Evolutionary conservation across 2,329 filamentous ascomycete genomes (phyloP), one percentile per base, ranked within the genome.

Genomic region (Alternaria sp.): DNA sequence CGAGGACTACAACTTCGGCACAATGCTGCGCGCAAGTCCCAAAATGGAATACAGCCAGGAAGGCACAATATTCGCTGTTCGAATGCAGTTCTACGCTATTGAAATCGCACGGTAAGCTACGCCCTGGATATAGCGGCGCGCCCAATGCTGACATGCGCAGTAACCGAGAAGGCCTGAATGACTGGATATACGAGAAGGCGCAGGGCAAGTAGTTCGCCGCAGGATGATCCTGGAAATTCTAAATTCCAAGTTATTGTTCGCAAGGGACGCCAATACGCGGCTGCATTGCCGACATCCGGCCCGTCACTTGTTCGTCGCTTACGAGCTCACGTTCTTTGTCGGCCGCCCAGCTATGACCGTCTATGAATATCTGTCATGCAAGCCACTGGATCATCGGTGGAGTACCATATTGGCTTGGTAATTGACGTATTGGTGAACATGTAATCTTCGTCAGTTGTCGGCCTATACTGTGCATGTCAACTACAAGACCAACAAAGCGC

Each of bases 1-100:
- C n/a, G 91, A 96, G 67, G 96, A 99, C 82, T 99, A 90, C 86
- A 99, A 97, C 85, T 99, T 97, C 81, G 96, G 96, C 59, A 97
- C 96, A 32, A 94, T 99, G 87, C 80, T 99, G 73, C 89, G 96
- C 61, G 86, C 88, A 61, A 92, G 87, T 75, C 87, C 93, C 40
- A 92, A 91, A 73, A 88, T 81, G 57, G 95, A 97, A 81, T 98
- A 99, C 79, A 92, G 90, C 57, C 86, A 96, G 82, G 85, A 97
- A 60, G 93, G 91, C 58, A 97, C 93, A 4, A 97, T 99, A 57
- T 98, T 99, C 74, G 93, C 84, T 82, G 90, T 87, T 83, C 85
- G 91, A 63, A 94, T 94, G 91, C 91, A 93, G 76, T 94, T 94
- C 79, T 94, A 94, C 74, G 92, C 92, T 32, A 84, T 93, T 65